Evolutionary conservation across 257 asterid genomes (phyloP).

Genomic region (Ophiorrhiza pumila): DNA sequence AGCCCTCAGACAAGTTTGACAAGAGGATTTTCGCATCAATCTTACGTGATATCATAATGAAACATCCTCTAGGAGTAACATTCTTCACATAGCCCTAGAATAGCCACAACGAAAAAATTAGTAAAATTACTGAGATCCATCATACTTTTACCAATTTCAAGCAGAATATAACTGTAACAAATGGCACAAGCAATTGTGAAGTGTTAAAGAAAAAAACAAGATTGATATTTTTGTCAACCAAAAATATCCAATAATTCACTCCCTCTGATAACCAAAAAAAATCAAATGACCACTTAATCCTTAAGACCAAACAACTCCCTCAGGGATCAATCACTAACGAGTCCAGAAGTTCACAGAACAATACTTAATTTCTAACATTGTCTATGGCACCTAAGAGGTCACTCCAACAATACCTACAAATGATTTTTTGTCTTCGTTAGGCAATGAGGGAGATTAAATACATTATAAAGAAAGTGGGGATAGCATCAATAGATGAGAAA

Average conservation of each 20-base stretch:
- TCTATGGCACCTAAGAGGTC: background rate
- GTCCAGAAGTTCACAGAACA: background rate
- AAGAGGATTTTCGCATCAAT: slow-evolving; percentile 80
- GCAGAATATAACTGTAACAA: background rate
- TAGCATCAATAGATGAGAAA: too few species aligned
- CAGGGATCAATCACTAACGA: background rate
- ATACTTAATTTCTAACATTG: background rate
- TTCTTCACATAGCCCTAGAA: slow-evolving; percentile 84
- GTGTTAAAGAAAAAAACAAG: background rate
- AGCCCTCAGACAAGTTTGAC: slow-evolving; percentile 75
- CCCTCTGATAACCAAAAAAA: background rate
- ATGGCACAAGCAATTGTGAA: background rate
- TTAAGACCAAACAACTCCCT: background rate
- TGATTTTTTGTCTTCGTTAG: background rate
- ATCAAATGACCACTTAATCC: background rate
- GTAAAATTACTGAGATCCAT: background rate
- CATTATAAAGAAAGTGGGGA: too few species aligned
- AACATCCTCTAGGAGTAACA: slow-evolving; percentile 77
- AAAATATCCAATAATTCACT: background rate
- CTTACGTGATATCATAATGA: slow-evolving; percentile 75
- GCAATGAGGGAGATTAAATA: background rate
- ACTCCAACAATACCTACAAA: background rate
- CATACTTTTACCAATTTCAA: background rate
- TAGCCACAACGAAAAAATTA: slow-evolving; percentile 7
- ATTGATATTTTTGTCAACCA: background rate